These are phyloP conservation scores for Aspergillus sclerotialis DNA, from an alignment of 2,329 filamentous ascomycete species.

Conservation along the genomic window DNA sequence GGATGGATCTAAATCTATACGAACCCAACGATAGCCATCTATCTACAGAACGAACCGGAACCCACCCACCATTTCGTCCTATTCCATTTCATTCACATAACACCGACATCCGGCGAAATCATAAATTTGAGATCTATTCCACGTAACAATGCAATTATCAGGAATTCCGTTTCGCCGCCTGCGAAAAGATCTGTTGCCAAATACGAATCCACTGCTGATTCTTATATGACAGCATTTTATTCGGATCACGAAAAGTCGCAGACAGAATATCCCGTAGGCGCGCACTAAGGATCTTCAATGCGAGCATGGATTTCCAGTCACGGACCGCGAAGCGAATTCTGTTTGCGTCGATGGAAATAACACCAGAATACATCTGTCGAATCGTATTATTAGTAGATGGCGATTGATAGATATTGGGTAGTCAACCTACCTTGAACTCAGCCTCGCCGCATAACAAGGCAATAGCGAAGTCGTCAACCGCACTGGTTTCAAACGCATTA, in stretches of 20 bases:
- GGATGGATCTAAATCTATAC: too few relatives aligned
- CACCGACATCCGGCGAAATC: too few relatives aligned
- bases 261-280: constrained; percentile 70
- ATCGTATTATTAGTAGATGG: background rate
- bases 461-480: constrained; percentile 73
- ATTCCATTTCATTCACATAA: too few relatives aligned
- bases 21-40: too few relatives aligned
- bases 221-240: constrained; percentile 45
- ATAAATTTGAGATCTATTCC: too few relatives aligned
- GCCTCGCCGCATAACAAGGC: constrained; percentile 81
- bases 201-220: constrained; percentile 68
- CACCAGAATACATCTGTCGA: constrained; percentile 70
- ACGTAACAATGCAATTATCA: too few relatives aligned
- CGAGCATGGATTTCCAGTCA: constrained; percentile 86
- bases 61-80: too few relatives aligned
- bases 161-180: constrained; percentile 19
- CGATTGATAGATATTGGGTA: background rate
- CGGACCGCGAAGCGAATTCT: constrained; percentile 73
- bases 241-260: constrained; percentile 52
- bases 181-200: constrained; percentile 63
- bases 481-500: constrained; percentile 83
- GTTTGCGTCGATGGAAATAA: constrained; percentile 81
- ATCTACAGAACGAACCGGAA: too few relatives aligned
- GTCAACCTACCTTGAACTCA: constrained; percentile 62
- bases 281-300: constrained; percentile 71